phyloP scores from a whole-genome alignment of 2,329 filamentous ascomycete species.

The Fusarium circinatum region DNA sequence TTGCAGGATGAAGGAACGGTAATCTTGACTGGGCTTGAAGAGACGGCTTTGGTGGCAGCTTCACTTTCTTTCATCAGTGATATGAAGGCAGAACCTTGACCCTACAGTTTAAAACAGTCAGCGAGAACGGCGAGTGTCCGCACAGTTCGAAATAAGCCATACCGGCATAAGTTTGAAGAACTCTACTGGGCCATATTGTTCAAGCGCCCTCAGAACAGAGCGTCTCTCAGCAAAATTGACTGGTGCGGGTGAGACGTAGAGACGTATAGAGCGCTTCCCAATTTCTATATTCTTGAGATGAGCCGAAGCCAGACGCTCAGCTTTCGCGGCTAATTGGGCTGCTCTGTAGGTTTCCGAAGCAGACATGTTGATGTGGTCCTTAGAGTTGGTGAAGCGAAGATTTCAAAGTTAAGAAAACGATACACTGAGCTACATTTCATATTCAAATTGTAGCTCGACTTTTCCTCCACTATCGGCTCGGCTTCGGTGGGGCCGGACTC shows the following conservation, averaged over 20 bases:
- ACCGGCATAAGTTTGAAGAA: constrained; percentile 56
- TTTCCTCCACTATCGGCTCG: constrained; percentile 23
- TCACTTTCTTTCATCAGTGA: constrained; percentile 56
- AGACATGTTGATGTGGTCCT: background rate
- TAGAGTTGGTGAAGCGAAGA: background rate
- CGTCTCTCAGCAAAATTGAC: constrained; percentile 64
- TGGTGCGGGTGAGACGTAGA: constrained; percentile 64
- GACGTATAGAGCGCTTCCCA: constrained; percentile 50
- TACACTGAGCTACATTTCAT: constrained; percentile 2
- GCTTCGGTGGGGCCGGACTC: constrained; percentile 36
- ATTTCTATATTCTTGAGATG: constrained; percentile 1
- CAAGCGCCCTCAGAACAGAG: constrained; percentile 62
- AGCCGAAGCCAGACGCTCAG: background rate
- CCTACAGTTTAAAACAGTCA: constrained; percentile 47
- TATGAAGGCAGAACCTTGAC: constrained; percentile 61
- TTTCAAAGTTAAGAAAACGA: background rate
- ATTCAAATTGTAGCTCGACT: background rate
- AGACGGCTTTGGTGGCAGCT: constrained; percentile 54
- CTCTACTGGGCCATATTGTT: constrained; percentile 61
- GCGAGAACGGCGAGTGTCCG: background rate
- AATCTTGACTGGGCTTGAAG: constrained; percentile 60
- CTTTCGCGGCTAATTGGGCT: background rate
- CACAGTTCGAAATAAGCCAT: background rate
- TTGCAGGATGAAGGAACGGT: constrained; percentile 48
- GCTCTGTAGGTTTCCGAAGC: background rate